Evolutionary conservation across 352 stramenopile species (phyloP), one percentile per base, ranked within the genome.

Genomic region (Globisporangium abappressorium): DNA sequence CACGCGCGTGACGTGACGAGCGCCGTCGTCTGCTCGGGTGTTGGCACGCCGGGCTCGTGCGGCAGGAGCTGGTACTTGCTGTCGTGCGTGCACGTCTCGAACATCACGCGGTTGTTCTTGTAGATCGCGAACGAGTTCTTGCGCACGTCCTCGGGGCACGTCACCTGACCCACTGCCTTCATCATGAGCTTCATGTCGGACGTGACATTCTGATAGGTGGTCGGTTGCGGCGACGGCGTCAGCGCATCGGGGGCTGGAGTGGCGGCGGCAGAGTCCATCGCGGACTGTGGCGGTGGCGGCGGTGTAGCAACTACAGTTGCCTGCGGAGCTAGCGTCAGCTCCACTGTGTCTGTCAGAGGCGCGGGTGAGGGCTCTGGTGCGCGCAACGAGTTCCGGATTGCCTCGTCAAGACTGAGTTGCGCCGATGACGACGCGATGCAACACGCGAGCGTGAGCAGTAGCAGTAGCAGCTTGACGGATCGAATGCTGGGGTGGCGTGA

Each of bases 91-190:
- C 26, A 51, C 62, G 68, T 71, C 54, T 79, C 78, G 62, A 72
- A 80, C 66, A 78, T 74, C 56, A 78, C 74, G 15, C 64, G 68
- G 28, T 72, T 75, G 57, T 81, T 69, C 74, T 81, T 84, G 65
- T 78, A 78, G 41, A 84, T 65, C 15, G 77, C 78, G 57, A 84
- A 72, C 6, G 74, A 81, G 24, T 81, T 56, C 41, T 71, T 74
- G 15, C 80, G 55, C 12, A 81, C 73, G 22, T 69, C 72, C 3
- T 65, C 59, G 26, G 59, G 59, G 11, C 59, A 65, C 15, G 33
- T 26, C 12, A 65, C 43, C 22, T 65, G 59, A 3, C 59, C 59
- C 5, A 65, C 43, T 0, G 28, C 59, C 3, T 65, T 55, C 24
- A 76, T 65, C 28, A 76, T 55, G 28, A 62, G 47, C 24, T 65